Conservation (phyloP, 176 grass and related monocot genomes). For the Poa annua region DNA sequence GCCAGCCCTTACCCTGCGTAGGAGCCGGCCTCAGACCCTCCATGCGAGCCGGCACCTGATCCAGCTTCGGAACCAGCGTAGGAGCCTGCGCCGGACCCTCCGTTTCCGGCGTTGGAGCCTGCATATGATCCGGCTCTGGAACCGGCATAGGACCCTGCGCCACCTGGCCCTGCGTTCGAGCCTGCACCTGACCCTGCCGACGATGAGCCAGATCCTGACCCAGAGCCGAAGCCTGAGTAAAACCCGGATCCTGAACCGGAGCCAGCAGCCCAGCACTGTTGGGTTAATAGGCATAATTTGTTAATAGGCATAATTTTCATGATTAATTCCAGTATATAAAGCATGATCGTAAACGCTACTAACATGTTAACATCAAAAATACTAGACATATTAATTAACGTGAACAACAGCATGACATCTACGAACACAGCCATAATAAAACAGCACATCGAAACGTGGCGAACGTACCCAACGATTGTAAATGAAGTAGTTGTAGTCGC, state of each 20-base stretch:
- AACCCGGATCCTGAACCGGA: neutral
- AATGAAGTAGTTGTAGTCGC: too few relatives aligned
- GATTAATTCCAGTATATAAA: too few relatives aligned
- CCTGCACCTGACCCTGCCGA: slow-evolving; percentile 20
- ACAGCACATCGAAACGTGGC: too few relatives aligned
- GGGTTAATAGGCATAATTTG: too few relatives aligned
- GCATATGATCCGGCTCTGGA: slow-evolving; percentile 32
- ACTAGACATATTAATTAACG: too few relatives aligned
- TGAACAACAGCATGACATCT: too few relatives aligned
- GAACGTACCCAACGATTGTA: too few relatives aligned
- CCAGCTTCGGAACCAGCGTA: slow-evolving; percentile 15
- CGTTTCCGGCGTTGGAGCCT: slow-evolving; percentile 1
- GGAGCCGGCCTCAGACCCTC: slow-evolving; percentile 35
- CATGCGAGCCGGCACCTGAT: neutral
- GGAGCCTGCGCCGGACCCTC: neutral
- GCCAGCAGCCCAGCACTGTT: too few relatives aligned
- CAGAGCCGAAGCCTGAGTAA: neutral
- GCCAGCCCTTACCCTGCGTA: slow-evolving; percentile 40
- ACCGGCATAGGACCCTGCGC: neutral
- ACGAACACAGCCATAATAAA: too few relatives aligned
- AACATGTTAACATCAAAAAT: too few relatives aligned
- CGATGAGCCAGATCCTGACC: slow-evolving; percentile 46
- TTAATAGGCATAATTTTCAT: too few relatives aligned
- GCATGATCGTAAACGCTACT: too few relatives aligned
- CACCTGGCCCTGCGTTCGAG: neutral